These are phyloP conservation scores for Stagonosporopsis rhizophila DNA, from an alignment of 2,329 filamentous ascomycete species.

Conservation along the genomic window DNA sequence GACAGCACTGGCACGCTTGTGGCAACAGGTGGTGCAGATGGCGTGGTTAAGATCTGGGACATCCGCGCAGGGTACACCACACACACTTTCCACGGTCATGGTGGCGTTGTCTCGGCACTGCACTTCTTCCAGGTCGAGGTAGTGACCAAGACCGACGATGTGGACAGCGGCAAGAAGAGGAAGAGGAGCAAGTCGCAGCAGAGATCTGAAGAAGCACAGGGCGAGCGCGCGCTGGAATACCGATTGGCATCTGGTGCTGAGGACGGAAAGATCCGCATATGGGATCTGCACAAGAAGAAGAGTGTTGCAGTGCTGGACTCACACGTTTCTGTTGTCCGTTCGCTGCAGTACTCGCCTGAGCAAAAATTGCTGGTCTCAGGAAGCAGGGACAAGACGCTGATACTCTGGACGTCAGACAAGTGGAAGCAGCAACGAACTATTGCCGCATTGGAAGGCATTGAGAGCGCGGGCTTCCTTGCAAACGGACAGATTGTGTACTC, in stretches of 20 bases:
- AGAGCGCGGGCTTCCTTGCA: conserved; percentile 80
- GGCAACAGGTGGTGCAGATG: conserved; percentile 92
- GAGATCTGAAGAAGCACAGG: conserved; percentile 52
- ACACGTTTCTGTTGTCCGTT: conserved; percentile 93
- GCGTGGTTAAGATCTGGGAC: conserved; percentile 96
- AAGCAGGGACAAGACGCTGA: conserved; percentile 91
- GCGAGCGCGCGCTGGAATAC: conserved; percentile 67
- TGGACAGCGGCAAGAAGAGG: conserved; percentile 46
- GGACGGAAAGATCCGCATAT: conserved; percentile 89
- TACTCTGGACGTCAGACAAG: conserved; percentile 84
- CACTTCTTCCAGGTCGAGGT: conserved; percentile 83
- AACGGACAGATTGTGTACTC: conserved; percentile 78
- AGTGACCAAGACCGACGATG: conserved; percentile 55
- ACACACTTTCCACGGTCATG: conserved; percentile 93
- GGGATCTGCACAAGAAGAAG: conserved; percentile 86
- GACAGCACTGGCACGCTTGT: conserved; percentile 88
- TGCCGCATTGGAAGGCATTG: conserved; percentile 84
- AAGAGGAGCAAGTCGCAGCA: conserved; percentile 53
- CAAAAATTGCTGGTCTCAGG: conserved; percentile 81
- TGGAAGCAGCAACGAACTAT: conserved; percentile 86
- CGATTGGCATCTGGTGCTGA: conserved; percentile 90
- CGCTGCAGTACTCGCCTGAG: conserved; percentile 78
- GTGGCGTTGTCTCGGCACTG: conserved; percentile 87
- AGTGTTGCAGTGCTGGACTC: conserved; percentile 82
- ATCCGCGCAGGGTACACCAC: conserved; percentile 88